phyloP scores from a whole-genome alignment of 257 asterid species.

The Plantago elongata region DNA sequence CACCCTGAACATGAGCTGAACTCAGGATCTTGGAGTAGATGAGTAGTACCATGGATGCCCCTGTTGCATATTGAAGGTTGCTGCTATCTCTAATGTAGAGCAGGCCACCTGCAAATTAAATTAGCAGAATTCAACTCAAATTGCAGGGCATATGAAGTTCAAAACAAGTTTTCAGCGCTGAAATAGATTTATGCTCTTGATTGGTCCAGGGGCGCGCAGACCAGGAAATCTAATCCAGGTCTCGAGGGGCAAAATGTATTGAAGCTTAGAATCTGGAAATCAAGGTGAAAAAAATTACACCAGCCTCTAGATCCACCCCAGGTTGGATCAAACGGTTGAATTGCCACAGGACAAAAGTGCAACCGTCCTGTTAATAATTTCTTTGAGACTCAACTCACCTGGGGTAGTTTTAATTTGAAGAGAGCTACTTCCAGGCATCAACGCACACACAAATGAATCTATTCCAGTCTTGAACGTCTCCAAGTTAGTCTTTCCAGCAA shows the following conservation, averaged over 20 bases:
- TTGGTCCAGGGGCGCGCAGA: no score
- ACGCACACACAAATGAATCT: conserved; percentile 64
- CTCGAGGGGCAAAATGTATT: no score
- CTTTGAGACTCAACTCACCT: conserved; percentile 32
- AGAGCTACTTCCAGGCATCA: conserved; percentile 75
- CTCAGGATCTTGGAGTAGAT: conserved; percentile 46
- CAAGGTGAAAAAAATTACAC: no score
- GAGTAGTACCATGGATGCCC: conserved; percentile 54
- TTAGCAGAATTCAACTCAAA: not conserved
- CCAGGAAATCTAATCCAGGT: no score
- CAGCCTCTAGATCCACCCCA: no score
- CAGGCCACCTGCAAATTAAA: conserved; percentile 60
- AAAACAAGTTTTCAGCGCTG: no score
- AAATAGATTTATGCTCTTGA: no score
- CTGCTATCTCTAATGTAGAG: conserved; percentile 57
- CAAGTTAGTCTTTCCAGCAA: conserved; percentile 42
- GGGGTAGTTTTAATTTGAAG: conserved; percentile 64
- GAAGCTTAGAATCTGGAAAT: no score
- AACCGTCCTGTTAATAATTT: no score
- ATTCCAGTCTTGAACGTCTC: conserved; percentile 48
- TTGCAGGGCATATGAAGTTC: no score
- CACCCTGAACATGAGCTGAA: conserved; percentile 28
- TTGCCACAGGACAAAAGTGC: no score
- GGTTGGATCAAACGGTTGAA: no score
- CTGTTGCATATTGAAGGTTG: conserved; percentile 59